phyloP scores from a whole-genome alignment of 75 land plant genomes.

The Sequoia sempervirens region DNA sequence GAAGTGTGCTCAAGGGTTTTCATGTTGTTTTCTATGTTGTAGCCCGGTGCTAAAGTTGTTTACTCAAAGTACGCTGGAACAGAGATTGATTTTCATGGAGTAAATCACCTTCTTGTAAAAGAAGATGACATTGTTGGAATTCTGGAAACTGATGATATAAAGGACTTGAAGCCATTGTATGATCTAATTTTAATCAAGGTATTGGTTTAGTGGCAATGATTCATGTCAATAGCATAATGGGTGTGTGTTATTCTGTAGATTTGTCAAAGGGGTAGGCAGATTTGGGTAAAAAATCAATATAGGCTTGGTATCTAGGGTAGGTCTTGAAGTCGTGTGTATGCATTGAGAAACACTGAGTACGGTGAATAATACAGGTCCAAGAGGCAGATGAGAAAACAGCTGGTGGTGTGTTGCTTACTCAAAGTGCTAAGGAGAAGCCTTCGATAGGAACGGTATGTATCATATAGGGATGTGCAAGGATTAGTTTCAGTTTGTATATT shows the following conservation, averaged over 20 bases:
- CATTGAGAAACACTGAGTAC: background rate
- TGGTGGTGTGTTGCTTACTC: conserved; percentile 68
- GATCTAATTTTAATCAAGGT: conserved; percentile 82
- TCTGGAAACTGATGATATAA: conserved; percentile 76
- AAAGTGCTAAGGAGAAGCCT: conserved; percentile 76
- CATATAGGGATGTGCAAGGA: background rate
- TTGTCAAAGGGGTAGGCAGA: background rate
- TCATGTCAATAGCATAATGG: background rate
- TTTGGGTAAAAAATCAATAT: background rate
- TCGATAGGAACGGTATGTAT: conserved; percentile 66
- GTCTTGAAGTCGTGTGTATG: background rate
- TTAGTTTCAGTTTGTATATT: background rate
- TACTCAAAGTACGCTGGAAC: conserved; percentile 91
- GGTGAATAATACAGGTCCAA: conserved; percentile 31
- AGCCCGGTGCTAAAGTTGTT: conserved; percentile 64
- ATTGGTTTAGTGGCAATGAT: background rate
- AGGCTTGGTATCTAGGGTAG: background rate
- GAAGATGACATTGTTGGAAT: conserved; percentile 86
- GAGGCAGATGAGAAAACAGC: conserved; percentile 71
- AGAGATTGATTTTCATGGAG: conserved; percentile 74
- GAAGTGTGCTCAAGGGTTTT: background rate
- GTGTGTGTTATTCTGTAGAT: background rate
- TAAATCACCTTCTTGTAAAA: conserved; percentile 62
- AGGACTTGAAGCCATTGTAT: conserved; percentile 72
- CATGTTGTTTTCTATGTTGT: background rate